phyloP scores from a whole-genome alignment of 2,329 filamentous ascomycete genomes.

The Beauveria scarabaeidicola region DNA sequence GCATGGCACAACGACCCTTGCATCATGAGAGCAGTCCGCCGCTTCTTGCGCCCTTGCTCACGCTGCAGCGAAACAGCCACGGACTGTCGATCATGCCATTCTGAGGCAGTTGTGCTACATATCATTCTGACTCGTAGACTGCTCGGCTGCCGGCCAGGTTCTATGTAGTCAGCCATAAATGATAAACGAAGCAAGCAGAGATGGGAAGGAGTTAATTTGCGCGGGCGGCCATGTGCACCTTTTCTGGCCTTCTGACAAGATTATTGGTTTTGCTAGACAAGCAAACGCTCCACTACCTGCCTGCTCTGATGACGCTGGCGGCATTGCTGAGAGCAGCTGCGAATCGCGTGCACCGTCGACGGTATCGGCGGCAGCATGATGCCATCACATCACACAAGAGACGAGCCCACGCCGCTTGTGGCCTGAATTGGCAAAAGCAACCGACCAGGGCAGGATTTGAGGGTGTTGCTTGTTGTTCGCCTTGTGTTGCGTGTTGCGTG shows the following conservation, averaged over 20 bases:
- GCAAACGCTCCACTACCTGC: not conserved
- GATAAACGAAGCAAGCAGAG: not conserved
- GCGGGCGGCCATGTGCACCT: not conserved
- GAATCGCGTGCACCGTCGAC: not conserved
- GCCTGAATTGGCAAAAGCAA: not conserved
- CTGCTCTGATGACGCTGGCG: not conserved
- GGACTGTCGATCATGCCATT: slow-evolving; percentile 6
- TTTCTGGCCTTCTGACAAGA: not conserved
- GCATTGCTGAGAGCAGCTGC: not conserved
- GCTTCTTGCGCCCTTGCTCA: not conserved
- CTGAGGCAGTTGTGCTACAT: slow-evolving; percentile 8
- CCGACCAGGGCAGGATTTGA: not conserved
- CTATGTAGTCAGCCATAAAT: not conserved
- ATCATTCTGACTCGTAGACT: slow-evolving; percentile 2
- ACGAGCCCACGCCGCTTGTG: not conserved
- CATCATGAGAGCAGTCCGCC: not conserved
- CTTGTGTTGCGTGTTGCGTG: too few relatives aligned
- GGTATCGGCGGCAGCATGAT: not conserved
- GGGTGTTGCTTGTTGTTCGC: not conserved
- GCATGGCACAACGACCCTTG: not conserved
- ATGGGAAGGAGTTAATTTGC: not conserved
- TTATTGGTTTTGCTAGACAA: not conserved
- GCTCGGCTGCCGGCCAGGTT: not conserved
- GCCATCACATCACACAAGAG: not conserved
- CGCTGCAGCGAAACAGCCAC: slow-evolving; percentile 6